Base-by-base conservation (phyloP, 768 basidiomycete genomes). In the Mrakia hoshinonis region DNA sequence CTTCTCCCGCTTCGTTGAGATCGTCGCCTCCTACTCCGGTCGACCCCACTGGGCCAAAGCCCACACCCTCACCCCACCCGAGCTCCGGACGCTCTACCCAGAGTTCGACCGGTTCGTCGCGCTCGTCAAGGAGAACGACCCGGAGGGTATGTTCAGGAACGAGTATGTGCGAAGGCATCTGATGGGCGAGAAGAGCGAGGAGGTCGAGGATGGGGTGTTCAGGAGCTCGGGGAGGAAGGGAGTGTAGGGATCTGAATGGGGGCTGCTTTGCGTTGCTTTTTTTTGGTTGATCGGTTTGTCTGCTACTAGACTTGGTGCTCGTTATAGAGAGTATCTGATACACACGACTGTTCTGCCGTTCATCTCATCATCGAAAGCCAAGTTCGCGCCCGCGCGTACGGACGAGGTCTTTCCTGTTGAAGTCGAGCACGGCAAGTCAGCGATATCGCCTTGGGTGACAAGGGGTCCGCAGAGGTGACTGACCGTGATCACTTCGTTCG, bases 21-120 rank as follows among this genome's bases (percentile, higher is more conserved):
- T 93, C 75, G 77, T 94, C 71, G 78, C 81, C 26, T 83, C 82
- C 36, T 84, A 92, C 80, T 83, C 84, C 52, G 95, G 92, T 7
- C 84, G 90, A 60, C 93, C 95, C 11, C 95, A 98, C 81, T 98
- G 95, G 95, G 95, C 93, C 0, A 98, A 98, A 80, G 85, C 90
- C 26, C 95, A 97, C 78, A 81, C 81, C 29, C 83, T 94, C 47
- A 82, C 83, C 54, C 89, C 89, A 2, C 82, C 83, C 55, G 79
- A 82, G 39, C 84, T 96, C 67, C 84, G 85, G 65, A 77, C 76
- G 67, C 80, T 89, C 13, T 98, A 98, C 81, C 90, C 93, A 26
- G 84, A 82, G 72, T 96, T 92, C 79, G 85, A 87, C 75, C 86
- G 88, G 75, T 97, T 91, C 80, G 80, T 85, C 63, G 78, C 79